These are phyloP conservation scores for Aspergillus sp. DNA, from an alignment of 2,329 filamentous ascomycete species.

Conservation along the genomic window DNA sequence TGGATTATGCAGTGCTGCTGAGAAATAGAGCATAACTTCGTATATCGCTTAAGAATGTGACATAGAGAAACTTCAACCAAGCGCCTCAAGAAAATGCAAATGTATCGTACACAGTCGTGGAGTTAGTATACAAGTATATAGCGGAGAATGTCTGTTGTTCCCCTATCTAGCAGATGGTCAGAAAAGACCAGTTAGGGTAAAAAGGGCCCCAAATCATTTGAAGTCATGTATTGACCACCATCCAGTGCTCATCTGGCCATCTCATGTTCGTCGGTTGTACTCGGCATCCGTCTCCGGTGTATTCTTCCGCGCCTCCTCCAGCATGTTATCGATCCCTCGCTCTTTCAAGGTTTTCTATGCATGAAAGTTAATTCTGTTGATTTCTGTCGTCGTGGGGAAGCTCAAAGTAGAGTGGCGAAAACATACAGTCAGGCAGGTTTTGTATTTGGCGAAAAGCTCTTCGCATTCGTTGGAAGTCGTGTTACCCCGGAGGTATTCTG, in stretches of 20 bases:
- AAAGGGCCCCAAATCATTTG: no score
- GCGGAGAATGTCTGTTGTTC: background rate
- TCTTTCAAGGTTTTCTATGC: slow-evolving; percentile 82
- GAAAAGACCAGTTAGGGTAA: no score
- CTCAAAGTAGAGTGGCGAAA: slow-evolving; percentile 6
- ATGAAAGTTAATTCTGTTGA: background rate
- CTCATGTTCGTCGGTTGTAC: slow-evolving; percentile 51
- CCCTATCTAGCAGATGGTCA: no score
- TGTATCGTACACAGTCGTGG: slow-evolving; percentile 9
- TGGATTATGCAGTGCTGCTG: background rate
- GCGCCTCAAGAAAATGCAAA: slow-evolving; percentile 3
- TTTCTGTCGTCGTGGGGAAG: background rate
- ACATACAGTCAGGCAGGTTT: slow-evolving; percentile 76
- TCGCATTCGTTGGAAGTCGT: slow-evolving; percentile 85
- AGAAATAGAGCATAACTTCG: background rate
- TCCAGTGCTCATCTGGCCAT: background rate
- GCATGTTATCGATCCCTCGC: slow-evolving; percentile 86
- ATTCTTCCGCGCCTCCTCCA: slow-evolving; percentile 86
- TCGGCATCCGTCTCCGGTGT: slow-evolving; percentile 82
- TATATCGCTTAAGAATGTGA: background rate
- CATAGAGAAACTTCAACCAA: background rate
- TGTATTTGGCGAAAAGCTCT: slow-evolving; percentile 82
- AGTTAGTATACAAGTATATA: slow-evolving; percentile 1
- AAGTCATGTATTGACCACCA: no score
- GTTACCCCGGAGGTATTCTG: slow-evolving; percentile 86